Base-by-base conservation (phyloP, 177 flowering plant genomes). In the Vitis hybrid region DNA sequence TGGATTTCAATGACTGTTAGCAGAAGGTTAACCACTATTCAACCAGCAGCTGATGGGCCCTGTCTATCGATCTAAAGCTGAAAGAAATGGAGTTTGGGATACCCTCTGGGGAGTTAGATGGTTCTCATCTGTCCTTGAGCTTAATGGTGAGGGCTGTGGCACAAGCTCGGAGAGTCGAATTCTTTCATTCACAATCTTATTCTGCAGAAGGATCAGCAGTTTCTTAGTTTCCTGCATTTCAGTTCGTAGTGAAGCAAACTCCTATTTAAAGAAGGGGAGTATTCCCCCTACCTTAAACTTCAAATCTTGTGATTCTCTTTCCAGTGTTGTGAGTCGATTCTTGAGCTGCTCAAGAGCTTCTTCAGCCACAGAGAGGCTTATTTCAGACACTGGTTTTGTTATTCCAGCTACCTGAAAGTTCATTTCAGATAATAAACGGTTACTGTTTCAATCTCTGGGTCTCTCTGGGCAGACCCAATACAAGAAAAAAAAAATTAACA, bases 341-440 rank as follows among this genome's bases (percentile, higher is more conserved):
- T 78, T 80, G 19, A 94, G 86, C 66, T 83, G 85, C 70, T 73
- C 80, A 2, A 92, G 87, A 33, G 94, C 95, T 66, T 89, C 93
- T 76, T 92, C 97, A 51, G 97, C 97, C 13, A 65, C 81, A 16
- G 80, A 64, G 5, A 82, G 83, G 72, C 65, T 80, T 60, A 84
- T 60, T 45, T 87, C 86, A 33, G 90, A 62, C 22, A 62, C 72
- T 68, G 86, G 87, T 66, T 70, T 77, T 62, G 82, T 81, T 74
- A 88, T 80, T 76, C 97, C 97, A 69, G 97, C 95, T 19, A 83
- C 91, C 98, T 94, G 87, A 39, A 81, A 72, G 50, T 59, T 70
- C 33, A 39, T 39, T 64, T 52, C 50, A 16, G 60, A 62, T 14
- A 49, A 18, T 53, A 22, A 39, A 48, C 9, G 3, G 10, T 55